These are phyloP conservation scores for Vitis amurensis DNA, from an alignment of 164 flowering plant species.

Conservation along the genomic window DNA sequence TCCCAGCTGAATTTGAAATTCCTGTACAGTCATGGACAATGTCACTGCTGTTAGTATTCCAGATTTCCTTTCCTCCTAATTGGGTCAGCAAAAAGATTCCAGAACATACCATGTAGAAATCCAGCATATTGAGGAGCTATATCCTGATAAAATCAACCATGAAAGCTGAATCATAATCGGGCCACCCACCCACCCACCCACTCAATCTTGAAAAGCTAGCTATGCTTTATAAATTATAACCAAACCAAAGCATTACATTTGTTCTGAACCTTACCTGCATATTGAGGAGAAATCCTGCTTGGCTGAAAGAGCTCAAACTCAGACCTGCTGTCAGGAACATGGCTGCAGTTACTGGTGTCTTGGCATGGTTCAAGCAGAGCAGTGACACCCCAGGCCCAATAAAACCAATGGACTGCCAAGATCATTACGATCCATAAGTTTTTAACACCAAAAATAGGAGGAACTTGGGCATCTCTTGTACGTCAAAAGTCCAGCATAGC, in stretches of 20 bases:
- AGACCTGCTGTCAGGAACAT: slow-evolving; percentile 64
- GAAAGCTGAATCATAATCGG: background rate
- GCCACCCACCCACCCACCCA: background rate
- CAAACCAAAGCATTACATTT: too few relatives aligned
- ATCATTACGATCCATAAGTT: background rate
- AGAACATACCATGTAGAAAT: slow-evolving; percentile 77
- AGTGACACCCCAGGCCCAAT: slow-evolving; percentile 86
- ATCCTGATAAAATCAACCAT: slow-evolving; percentile 52
- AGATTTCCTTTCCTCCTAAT: too few relatives aligned
- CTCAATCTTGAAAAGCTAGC: background rate
- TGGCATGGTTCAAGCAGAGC: slow-evolving; percentile 77
- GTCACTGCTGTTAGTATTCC: too few relatives aligned
- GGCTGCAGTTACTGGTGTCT: slow-evolving; percentile 66
- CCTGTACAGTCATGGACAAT: slow-evolving; percentile 38
- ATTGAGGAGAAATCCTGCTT: slow-evolving; percentile 94
- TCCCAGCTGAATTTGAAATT: slow-evolving; percentile 81
- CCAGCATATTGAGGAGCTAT: slow-evolving; percentile 95
- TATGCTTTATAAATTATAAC: background rate
- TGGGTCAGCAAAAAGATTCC: background rate
- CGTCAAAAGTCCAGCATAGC: too few relatives aligned
- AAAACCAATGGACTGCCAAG: slow-evolving; percentile 82
- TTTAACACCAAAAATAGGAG: too few relatives aligned
- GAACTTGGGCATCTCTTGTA: too few relatives aligned
- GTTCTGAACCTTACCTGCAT: slow-evolving; percentile 64
- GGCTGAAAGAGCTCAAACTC: slow-evolving; percentile 93